A percentile compares a stretch with the other conserved stretches of the same genome.
Conservation (phyloP, 352 stramenopile species). For the Pythium angustatum region DNA sequence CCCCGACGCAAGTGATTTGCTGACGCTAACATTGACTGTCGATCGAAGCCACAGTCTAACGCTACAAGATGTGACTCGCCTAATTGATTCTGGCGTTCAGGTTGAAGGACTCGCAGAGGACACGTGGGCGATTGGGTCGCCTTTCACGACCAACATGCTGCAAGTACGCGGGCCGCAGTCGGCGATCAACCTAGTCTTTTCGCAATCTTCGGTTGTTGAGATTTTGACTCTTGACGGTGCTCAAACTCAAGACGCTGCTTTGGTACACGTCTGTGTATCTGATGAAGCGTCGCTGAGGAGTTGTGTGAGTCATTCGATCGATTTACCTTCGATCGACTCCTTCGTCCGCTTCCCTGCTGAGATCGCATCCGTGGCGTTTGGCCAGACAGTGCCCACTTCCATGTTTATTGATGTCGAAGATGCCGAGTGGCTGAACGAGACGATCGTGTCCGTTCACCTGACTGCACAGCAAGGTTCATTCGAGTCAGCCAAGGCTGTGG, state of each 20-base stretch:
- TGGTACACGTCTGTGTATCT: slow-evolving; percentile 9
- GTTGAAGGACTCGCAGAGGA: background rate
- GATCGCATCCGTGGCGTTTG: background rate
- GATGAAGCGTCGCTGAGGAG: background rate
- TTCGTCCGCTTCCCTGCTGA: background rate
- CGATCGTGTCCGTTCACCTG: background rate
- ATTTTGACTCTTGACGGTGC: background rate
- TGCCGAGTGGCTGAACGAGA: background rate
- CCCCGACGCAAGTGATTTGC: slow-evolving; percentile 34
- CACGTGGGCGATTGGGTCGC: background rate
- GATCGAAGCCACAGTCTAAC: background rate
- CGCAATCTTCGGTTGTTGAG: background rate
- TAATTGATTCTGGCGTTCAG: background rate
- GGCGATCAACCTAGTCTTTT: slow-evolving; percentile 11
- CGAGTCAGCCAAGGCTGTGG: background rate
- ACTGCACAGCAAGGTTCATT: background rate
- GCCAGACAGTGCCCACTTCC: background rate
- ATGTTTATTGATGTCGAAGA: background rate
- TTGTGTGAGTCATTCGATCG: background rate
- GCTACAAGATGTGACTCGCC: background rate
- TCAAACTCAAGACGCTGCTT: background rate
- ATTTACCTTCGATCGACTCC: background rate
- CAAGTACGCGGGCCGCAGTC: background rate
- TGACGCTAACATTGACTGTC: slow-evolving; percentile 35
- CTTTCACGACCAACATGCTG: background rate